Base-by-base conservation (phyloP, 2,329 filamentous ascomycete genomes). In the Rhynchosporium secalis region DNA sequence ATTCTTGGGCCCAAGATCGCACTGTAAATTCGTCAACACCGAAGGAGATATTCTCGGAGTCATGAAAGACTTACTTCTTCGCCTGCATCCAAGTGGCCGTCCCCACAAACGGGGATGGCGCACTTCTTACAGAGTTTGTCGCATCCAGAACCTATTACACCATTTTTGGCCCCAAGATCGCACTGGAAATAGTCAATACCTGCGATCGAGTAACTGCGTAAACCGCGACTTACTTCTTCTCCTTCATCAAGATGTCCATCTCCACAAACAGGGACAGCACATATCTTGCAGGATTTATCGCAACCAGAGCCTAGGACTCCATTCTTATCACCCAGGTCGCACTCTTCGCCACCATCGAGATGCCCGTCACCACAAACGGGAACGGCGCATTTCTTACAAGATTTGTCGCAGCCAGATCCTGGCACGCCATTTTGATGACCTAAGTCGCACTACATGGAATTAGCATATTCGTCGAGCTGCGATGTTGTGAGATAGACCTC, bases 101-200 rank as follows among this genome's bases (percentile, higher is more conserved):
- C 52, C 8, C 52, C 52, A 26, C 52, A 56, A 7, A 15, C 26
- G 2, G 36, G n/a, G 5, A 45, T 13, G 7, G 52, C 26, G 45
- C 51, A 61, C 9, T 46, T 52, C 51, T 60, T 61, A 45, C 59
- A 61, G 15, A 40, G 31, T 15, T 12, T 43, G 10, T 43, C 26
- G n/a, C 59, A 61, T 12, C 59, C 59, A 20, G 51, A 56, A 43
- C 52, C 52, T 15, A 36, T 31, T 1, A 1, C 43, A 8, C 59
- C 54, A 52, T 57, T 61, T 15, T 51, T 43, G 26, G 36, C 28
- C 12, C 47, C 47, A 2, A 49, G 10, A 31, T 49, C 47, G 28
- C 47, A 49, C 47, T 49, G 10, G 12, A 49, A 33, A 33, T 4
- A 33, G 12, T 31, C 28, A 49, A 4, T 20, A 20, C 20, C 20